Evolutionary conservation across 176 grass and related monocot species (phyloP), one percentile per base, ranked within the genome.

Genomic region (Bonia amplexicaulis): DNA sequence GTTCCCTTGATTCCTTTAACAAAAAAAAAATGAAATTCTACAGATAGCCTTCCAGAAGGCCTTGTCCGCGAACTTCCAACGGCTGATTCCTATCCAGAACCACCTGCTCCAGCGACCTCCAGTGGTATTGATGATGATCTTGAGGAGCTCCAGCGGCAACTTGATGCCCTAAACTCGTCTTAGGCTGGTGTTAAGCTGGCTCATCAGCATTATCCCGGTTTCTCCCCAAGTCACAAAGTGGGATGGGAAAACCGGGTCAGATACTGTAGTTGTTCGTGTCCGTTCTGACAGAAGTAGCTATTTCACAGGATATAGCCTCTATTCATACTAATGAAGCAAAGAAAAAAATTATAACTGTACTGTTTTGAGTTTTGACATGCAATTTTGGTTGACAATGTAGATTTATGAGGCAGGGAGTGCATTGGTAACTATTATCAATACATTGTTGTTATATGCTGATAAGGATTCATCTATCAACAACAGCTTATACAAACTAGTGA

Each of bases 21-120:
- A 9, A 9, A 58, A 58, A 23, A 16, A 3, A n/a, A n/a, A n/a
- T n/a, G 55, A 58, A n/a, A 22, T 62, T 29, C 6, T 71, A 5
- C 92, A 98, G 96, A 81, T 86, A 63, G 51, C 87, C 96, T 98
- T 80, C 96, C 96, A 6, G 96, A 98, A 87, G 96, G 96, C 35
- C 93, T 98, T 76, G 78, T 92, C 48, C 91, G 84, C n/a, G 96
- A 98, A 71, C 96, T 98, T 73, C 96, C 96, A 52, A 73, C 76
- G 65, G 96, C 91, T 46, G 96, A 98, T 65, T 84, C 74, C 47
- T 92, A 86, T 66, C 12, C 80, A 72, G 87, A 86, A 51, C 74
- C 83, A 85, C 23, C 46, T n/a, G 85, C 59, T 16, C 58, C 60
- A 26, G 80, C 53, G 46, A 87, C 35, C 59, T 69, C 80, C 3